Evolutionary conservation across 148 eudicot species (phyloP).

Genomic region (Cornus suecica): DNA sequence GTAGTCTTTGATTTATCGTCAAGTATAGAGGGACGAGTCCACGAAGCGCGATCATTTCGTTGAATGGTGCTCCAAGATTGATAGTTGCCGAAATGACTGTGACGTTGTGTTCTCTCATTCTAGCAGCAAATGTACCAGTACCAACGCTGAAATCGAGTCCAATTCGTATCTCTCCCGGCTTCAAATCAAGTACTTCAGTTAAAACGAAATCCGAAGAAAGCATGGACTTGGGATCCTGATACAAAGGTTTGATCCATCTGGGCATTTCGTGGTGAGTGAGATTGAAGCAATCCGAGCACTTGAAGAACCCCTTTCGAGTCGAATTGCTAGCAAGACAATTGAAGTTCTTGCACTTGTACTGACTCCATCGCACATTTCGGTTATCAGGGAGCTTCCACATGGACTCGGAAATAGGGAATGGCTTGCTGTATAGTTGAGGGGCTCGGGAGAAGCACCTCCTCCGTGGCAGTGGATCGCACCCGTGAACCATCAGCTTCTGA

Average conservation of each 20-base stretch:
- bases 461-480: slow-evolving; percentile 61
- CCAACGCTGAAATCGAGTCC: slow-evolving; percentile 52
- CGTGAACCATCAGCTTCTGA: slow-evolving; percentile 45
- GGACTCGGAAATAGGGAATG: slow-evolving; percentile 36
- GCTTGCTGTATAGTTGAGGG: slow-evolving; percentile 30
- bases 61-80: slow-evolving; percentile 41
- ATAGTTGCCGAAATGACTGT: slow-evolving; percentile 37
- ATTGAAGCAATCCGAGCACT: slow-evolving; percentile 49
- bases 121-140: slow-evolving; percentile 47
- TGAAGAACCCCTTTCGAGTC: slow-evolving; percentile 36
- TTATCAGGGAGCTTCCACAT: slow-evolving; percentile 53
- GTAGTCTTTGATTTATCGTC: slow-evolving; percentile 46
- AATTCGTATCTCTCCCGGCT: slow-evolving; percentile 37
- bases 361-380: slow-evolving; percentile 47
- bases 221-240: slow-evolving; percentile 29
- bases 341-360: slow-evolving; percentile 56
- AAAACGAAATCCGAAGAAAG: slow-evolving; percentile 38
- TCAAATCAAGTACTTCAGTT: slow-evolving; percentile 38
- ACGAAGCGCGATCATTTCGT: slow-evolving; percentile 27
- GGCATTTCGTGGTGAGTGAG: slow-evolving; percentile 35
- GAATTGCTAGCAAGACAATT: slow-evolving; percentile 34
- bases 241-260: slow-evolving; percentile 37
- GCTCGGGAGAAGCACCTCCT: slow-evolving; percentile 42
- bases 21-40: slow-evolving; percentile 28
- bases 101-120: slow-evolving; percentile 46